phyloP scores from a whole-genome alignment of 1,284 basidiomycete species.

The Cryptococcus depauperatus region DNA sequence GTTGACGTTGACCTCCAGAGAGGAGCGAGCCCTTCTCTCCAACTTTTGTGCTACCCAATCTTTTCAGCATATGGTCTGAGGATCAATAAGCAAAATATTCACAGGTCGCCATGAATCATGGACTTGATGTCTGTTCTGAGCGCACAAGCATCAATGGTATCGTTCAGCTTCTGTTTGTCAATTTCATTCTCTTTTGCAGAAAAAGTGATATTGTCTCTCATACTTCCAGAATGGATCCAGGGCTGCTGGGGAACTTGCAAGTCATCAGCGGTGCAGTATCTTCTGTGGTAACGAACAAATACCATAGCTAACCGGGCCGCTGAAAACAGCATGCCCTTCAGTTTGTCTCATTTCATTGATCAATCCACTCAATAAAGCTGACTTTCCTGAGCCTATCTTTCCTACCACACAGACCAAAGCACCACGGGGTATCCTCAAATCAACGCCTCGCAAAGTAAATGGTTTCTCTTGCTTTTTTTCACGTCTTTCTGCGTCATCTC shows the following conservation, averaged over 20 bases:
- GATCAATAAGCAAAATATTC: neutral
- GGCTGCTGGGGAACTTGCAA: conserved; percentile 36
- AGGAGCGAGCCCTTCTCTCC: conserved; percentile 20
- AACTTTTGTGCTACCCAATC: conserved; percentile 12
- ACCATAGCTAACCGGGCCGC: conserved; percentile 59
- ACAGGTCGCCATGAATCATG: conserved; percentile 36
- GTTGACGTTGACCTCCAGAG: conserved; percentile 20
- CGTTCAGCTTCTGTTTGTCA: conserved; percentile 16
- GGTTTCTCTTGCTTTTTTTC: conserved; percentile 2
- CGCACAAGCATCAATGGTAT: conserved; percentile 24
- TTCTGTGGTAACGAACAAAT: neutral
- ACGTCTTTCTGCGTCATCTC: conserved; percentile 1
- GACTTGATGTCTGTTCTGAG: conserved; percentile 23
- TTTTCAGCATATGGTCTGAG: neutral
- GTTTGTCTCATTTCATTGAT: conserved; percentile 69
- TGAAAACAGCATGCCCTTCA: conserved; percentile 55
- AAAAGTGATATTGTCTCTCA: conserved; percentile 49
- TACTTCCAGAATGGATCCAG: conserved; percentile 64
- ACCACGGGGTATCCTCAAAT: conserved; percentile 12
- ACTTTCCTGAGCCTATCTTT: conserved; percentile 36
- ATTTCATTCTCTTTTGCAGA: conserved; percentile 14
- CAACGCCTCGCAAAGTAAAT: conserved; percentile 4
- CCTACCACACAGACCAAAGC: conserved; percentile 34
- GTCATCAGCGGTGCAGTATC: conserved; percentile 46
- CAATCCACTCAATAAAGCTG: conserved; percentile 57